Conservation (phyloP, 140 eudicot species). For the Flaveria floridana region DNA sequence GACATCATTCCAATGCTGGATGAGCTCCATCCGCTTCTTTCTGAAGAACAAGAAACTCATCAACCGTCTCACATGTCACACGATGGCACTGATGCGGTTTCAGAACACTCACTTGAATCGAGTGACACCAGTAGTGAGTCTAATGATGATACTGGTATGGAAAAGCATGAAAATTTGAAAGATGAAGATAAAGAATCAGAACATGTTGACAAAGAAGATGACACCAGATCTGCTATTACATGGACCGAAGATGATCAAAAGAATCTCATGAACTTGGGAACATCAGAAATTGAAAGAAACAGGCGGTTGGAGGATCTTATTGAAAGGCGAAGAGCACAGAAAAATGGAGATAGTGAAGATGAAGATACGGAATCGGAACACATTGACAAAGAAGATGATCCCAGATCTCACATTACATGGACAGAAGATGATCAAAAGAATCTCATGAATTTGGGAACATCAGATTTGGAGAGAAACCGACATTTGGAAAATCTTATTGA, state of each 20-base stretch:
- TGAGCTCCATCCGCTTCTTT: constrained; percentile 89
- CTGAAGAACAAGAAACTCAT: constrained; percentile 41
- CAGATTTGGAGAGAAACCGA: constrained; percentile 77
- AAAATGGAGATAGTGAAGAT: constrained; percentile 48
- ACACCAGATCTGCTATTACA: constrained; percentile 50
- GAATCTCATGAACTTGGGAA: constrained; percentile 87
- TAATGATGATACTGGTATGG: constrained; percentile 43
- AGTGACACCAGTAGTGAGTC: constrained; percentile 52
- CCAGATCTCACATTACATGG: constrained; percentile 68
- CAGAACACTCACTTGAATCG: constrained; percentile 44
- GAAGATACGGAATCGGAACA: constrained; percentile 52
- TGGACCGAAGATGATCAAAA: constrained; percentile 97
- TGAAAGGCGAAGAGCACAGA: constrained; percentile 71
- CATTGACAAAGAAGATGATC: constrained; percentile 47
- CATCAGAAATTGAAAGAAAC: constrained; percentile 80
- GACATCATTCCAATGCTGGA: constrained; percentile 83
- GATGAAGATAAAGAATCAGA: constrained; percentile 49
- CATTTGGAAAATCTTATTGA: constrained; percentile 81
- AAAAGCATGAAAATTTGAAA: constrained; percentile 42
- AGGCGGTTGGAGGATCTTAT: constrained; percentile 77
- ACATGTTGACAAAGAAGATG: constrained; percentile 49
- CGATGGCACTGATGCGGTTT: constrained; percentile 48
- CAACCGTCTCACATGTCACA: constrained; percentile 46
- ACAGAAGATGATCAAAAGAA: constrained; percentile 94
- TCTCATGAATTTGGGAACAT: constrained; percentile 80